Percentiles rank a stretch among this genome's conserved stretches.
These are phyloP conservation scores for Emericellopsis cladophorae DNA, from an alignment of 2,329 filamentous ascomycete species.

Conservation along the genomic window DNA sequence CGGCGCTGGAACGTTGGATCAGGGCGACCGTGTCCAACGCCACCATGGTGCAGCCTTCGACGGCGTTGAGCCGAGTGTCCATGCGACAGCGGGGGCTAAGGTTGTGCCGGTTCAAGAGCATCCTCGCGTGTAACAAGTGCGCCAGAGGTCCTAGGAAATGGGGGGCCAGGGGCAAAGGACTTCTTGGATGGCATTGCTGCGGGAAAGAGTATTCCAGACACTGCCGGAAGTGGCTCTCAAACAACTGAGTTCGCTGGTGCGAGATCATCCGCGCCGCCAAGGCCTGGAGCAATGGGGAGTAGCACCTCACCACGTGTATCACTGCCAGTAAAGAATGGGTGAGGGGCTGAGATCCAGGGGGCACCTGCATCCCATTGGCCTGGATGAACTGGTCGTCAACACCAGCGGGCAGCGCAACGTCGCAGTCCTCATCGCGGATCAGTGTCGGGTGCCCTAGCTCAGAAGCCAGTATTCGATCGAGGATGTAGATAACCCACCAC, in stretches of 20 bases:
- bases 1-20: constrained; percentile 50
- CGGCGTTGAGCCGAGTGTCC: constrained; percentile 54
- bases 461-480: constrained; percentile 70
- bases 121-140: constrained; percentile 70
- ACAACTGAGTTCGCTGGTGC: constrained; percentile 55
- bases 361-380: constrained; percentile 39
- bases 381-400: constrained; percentile 71
- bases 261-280: constrained; percentile 56
- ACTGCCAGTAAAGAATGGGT: constrained; percentile 65
- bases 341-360: constrained; percentile 38
- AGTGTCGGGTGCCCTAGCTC: constrained; percentile 70
- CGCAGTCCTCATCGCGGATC: constrained; percentile 82
- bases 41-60: constrained; percentile 64
- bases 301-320: constrained; percentile 70
- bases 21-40: constrained; percentile 70
- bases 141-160: constrained; percentile 62
- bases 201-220: constrained; percentile 72
- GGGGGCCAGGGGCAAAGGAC: constrained; percentile 57
- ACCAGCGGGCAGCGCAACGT: constrained; percentile 65
- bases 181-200: constrained; percentile 55
- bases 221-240: constrained; percentile 67
- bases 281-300: constrained; percentile 59
- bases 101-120: constrained; percentile 82
- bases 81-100: constrained; percentile 57
- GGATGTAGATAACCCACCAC: constrained; percentile 90